Percentiles rank a stretch among this genome's conserved stretches.
These are phyloP conservation scores for Dioscorea cayenensis DNA, from an alignment of 116 monocot genomes.

Conservation along the genomic window DNA sequence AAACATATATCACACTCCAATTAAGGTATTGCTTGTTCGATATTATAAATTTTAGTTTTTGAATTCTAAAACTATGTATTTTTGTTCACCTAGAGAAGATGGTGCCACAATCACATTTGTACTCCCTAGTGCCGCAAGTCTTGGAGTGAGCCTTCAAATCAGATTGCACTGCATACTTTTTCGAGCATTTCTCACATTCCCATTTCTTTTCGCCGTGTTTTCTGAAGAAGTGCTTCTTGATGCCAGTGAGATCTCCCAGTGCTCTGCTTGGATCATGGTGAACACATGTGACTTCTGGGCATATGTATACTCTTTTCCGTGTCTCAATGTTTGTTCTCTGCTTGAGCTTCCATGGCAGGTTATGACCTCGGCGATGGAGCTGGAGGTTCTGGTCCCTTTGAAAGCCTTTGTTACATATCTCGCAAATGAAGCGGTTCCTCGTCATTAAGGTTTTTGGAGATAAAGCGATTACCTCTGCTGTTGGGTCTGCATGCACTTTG, in stretches of 20 bases:
- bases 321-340: slow-evolving; percentile 34
- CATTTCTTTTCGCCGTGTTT: slow-evolving; percentile 94
- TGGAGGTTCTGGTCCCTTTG: slow-evolving; percentile 66
- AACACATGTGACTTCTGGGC: slow-evolving; percentile 62
- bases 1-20: not conserved
- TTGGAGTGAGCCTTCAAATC: slow-evolving; percentile 85
- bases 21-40: not conserved
- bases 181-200: slow-evolving; percentile 86
- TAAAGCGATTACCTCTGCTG: slow-evolving; percentile 46
- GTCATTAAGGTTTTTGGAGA: slow-evolving; percentile 55
- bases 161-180: slow-evolving; percentile 81
- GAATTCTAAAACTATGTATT: no score
- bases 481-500: slow-evolving; percentile 26
- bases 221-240: slow-evolving; percentile 84
- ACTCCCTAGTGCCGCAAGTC: slow-evolving; percentile 78
- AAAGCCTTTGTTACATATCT: slow-evolving; percentile 65
- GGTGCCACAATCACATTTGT: slow-evolving; percentile 80
- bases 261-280: slow-evolving; percentile 71
- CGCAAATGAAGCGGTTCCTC: slow-evolving; percentile 57
- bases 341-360: slow-evolving; percentile 60
- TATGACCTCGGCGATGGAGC: slow-evolving; percentile 61
- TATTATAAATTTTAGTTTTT: no score
- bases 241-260: slow-evolving; percentile 78
- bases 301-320: slow-evolving; percentile 62
- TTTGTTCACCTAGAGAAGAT: slow-evolving; percentile 49